A percentile compares a stretch with the other conserved stretches of the same genome.
Conservation (phyloP, 208 protist genomes). For the Wallacemonas collosoma region DNA sequence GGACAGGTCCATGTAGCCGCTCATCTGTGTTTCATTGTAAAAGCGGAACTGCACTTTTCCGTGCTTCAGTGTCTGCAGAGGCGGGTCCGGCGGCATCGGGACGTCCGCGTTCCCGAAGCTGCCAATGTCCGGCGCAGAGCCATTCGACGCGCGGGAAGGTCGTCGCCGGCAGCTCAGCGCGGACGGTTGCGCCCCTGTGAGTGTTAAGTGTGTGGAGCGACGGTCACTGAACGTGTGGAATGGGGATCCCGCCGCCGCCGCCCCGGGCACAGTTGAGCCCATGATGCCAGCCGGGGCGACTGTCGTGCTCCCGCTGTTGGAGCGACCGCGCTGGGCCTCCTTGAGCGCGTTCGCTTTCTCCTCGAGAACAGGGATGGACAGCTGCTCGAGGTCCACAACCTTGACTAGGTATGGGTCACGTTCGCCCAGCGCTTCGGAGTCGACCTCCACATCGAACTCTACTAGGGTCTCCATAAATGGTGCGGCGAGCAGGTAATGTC, state of each 20-base stretch:
- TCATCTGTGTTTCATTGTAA: conserved; percentile 69
- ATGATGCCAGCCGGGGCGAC: not conserved
- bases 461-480: conserved; percentile 63
- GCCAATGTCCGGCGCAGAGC: conserved; percentile 1
- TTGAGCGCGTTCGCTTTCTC: conserved; percentile 12
- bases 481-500: conserved; percentile 61
- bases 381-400: conserved; percentile 39
- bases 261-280: too few relatives aligned
- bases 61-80: conserved; percentile 50
- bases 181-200: not conserved
- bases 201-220: conserved; percentile 9
- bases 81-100: conserved; percentile 29
- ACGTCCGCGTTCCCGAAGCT: conserved; percentile 33
- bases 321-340: conserved; percentile 17
- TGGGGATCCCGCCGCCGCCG: not conserved
- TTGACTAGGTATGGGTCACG: conserved; percentile 35
- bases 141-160: conserved; percentile 10
- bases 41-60: conserved; percentile 78
- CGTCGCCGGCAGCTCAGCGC: not conserved
- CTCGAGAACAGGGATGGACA: conserved; percentile 14
- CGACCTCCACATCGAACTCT: conserved; percentile 55
- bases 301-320: conserved; percentile 5
- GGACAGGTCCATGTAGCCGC: conserved; percentile 75
- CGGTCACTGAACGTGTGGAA: conserved; percentile 9
- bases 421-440: conserved; percentile 43